These are phyloP conservation scores for Phoma herbarum DNA, from an alignment of 2,329 filamentous ascomycete species.

Conservation along the genomic window DNA sequence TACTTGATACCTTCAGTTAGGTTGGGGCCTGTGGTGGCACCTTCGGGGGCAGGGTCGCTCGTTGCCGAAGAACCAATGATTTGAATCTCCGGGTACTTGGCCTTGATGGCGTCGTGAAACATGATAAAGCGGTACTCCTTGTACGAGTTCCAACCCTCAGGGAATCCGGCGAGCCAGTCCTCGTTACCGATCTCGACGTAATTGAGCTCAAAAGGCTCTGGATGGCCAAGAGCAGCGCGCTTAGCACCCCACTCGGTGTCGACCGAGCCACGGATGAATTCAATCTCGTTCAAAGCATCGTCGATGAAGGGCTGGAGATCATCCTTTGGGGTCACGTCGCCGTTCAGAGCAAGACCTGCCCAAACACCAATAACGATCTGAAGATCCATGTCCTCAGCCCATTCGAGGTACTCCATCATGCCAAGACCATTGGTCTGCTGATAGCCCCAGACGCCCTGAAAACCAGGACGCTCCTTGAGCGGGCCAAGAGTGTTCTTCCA, in stretches of 20 bases:
- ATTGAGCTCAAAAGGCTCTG: slow-evolving; percentile 49
- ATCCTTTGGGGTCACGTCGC: slow-evolving; percentile 49
- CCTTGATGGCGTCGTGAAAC: slow-evolving; percentile 48
- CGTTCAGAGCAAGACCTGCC: slow-evolving; percentile 56
- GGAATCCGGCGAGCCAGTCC: slow-evolving; percentile 48
- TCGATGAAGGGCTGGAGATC: slow-evolving; percentile 51
- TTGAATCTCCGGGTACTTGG: slow-evolving; percentile 47
- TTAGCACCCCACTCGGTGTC: slow-evolving; percentile 47
- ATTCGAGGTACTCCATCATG: slow-evolving; percentile 59
- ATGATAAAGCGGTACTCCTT: slow-evolving; percentile 45
- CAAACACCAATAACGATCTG: slow-evolving; percentile 56
- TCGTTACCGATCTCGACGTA: slow-evolving; percentile 53
- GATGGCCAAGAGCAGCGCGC: slow-evolving; percentile 49
- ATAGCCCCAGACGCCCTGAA: slow-evolving; percentile 57
- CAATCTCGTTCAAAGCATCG: slow-evolving; percentile 50
- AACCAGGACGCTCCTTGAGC: slow-evolving; percentile 58
- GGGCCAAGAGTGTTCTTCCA: slow-evolving; percentile 63
- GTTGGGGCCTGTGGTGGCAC: slow-evolving; percentile 49
- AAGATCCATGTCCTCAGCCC: slow-evolving; percentile 57
- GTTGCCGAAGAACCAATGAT: slow-evolving; percentile 46
- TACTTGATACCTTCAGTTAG: slow-evolving; percentile 35
- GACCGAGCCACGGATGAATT: slow-evolving; percentile 44
- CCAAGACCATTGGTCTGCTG: slow-evolving; percentile 57
- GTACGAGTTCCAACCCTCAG: slow-evolving; percentile 40
- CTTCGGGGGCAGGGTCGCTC: slow-evolving; percentile 37